Conservation (phyloP, 495 filamentous ascomycete species). For the Hyaloscypha hepaticicola region DNA sequence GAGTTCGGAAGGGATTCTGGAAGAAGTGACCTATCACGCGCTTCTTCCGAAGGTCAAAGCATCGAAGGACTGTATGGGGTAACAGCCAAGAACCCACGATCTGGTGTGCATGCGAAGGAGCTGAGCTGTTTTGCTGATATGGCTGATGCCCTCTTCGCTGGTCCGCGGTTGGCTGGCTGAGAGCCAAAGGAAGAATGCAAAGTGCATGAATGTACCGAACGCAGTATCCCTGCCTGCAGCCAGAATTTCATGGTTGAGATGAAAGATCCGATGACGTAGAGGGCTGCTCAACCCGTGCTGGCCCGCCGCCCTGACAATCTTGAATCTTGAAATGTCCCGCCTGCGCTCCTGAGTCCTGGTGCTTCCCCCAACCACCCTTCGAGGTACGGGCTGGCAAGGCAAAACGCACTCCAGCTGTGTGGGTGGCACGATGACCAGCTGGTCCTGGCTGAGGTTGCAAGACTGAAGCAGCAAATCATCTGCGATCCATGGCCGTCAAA, state of each 20-base stretch:
- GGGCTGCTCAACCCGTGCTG: not conserved
- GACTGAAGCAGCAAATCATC: not conserved
- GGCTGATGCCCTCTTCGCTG: not conserved
- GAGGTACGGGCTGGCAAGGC: not conserved
- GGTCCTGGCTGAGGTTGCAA: not conserved
- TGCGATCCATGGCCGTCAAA: not conserved
- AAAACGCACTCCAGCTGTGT: not conserved
- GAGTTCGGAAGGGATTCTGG: too few relatives aligned
- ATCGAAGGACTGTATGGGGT: not conserved
- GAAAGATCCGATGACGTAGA: constrained; percentile 3
- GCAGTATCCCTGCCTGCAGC: too few relatives aligned
- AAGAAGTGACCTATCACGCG: too few relatives aligned
- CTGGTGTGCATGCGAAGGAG: not conserved
- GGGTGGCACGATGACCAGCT: not conserved
- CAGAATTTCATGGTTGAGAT: not conserved
- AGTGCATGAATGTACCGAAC: not conserved
- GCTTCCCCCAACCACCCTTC: too few relatives aligned
- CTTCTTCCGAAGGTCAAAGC: not conserved
- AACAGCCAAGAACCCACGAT: not conserved
- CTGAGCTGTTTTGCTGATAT: not conserved
- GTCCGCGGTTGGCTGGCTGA: not conserved
- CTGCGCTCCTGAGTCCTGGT: not conserved
- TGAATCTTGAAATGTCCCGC: not conserved
- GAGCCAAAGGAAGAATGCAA: not conserved
- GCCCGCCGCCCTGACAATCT: not conserved